These are phyloP conservation scores for Berkeleyomyces rouxiae DNA, from an alignment of 2,329 filamentous ascomycete species.

Conservation along the genomic window DNA sequence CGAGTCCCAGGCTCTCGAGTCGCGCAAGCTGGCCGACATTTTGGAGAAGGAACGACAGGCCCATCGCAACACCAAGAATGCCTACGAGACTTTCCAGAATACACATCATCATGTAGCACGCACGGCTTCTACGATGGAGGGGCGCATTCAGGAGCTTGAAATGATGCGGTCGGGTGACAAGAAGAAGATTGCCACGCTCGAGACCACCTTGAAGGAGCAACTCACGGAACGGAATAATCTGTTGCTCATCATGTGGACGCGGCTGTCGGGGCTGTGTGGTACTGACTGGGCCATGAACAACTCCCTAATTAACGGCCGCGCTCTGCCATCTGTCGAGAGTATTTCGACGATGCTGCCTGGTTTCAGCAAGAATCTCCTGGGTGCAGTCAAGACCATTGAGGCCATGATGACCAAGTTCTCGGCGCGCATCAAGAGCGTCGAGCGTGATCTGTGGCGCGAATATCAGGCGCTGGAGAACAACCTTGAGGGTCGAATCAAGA, in stretches of 20 bases:
- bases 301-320: constrained; percentile 72
- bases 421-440: constrained; percentile 63
- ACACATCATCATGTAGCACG: constrained; percentile 76
- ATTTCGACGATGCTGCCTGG: constrained; percentile 72
- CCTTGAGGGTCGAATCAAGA: constrained; percentile 64
- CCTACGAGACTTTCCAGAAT: constrained; percentile 77
- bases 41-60: constrained; percentile 79
- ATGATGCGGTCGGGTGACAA: constrained; percentile 60
- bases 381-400: constrained; percentile 78
- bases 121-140: constrained; percentile 70
- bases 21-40: constrained; percentile 66
- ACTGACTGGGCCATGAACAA: constrained; percentile 85
- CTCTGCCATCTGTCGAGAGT: constrained; percentile 66
- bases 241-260: constrained; percentile 77
- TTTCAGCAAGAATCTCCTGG: constrained; percentile 78
- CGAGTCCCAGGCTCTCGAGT: constrained; percentile 77
- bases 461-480: constrained; percentile 74
- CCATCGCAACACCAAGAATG: constrained; percentile 71
- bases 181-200: constrained; percentile 56
- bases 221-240: constrained; percentile 78
- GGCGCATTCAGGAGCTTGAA: constrained; percentile 74
- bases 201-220: constrained; percentile 71
- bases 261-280: constrained; percentile 70
- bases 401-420: constrained; percentile 62
- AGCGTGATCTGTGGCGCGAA: constrained; percentile 78